These are phyloP conservation scores for Zymoseptoria crescenta DNA, from an alignment of 2,329 filamentous ascomycete species.

Conservation along the genomic window DNA sequence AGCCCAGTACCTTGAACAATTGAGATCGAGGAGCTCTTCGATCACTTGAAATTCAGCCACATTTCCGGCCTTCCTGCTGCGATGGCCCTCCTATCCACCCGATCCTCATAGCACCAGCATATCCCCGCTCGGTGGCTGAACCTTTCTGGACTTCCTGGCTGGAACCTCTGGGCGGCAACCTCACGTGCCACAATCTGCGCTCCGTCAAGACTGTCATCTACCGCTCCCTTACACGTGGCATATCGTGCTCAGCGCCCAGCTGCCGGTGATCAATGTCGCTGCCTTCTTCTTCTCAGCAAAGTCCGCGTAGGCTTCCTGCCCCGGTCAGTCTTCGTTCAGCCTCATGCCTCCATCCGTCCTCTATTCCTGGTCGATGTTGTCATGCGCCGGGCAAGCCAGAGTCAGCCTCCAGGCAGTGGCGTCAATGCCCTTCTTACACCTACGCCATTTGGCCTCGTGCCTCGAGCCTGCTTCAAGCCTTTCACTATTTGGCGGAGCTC, in stretches of 20 bases:
- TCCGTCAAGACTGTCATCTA: background rate
- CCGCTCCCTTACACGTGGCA: background rate
- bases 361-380: background rate
- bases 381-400: background rate
- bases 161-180: background rate
- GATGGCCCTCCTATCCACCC: too few relatives aligned
- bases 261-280: background rate
- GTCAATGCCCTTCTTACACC: background rate
- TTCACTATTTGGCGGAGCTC: too few relatives aligned
- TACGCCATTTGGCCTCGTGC: background rate
- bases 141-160: too few relatives aligned
- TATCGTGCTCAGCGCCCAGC: background rate
- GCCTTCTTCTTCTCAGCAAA: background rate
- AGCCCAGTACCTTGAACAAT: background rate
- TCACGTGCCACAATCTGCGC: background rate
- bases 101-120: too few relatives aligned
- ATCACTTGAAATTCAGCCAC: too few relatives aligned
- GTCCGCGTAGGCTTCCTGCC: background rate
- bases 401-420: background rate
- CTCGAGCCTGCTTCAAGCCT: background rate
- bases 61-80: too few relatives aligned
- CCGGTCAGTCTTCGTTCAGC: background rate
- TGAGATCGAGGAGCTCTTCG: background rate
- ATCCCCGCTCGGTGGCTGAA: too few relatives aligned
- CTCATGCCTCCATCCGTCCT: too few relatives aligned